Evolutionary conservation across 2,329 filamentous ascomycete genomes (phyloP), one percentile per base, ranked within the genome.

Genomic region (Emergomyces africanus): DNA sequence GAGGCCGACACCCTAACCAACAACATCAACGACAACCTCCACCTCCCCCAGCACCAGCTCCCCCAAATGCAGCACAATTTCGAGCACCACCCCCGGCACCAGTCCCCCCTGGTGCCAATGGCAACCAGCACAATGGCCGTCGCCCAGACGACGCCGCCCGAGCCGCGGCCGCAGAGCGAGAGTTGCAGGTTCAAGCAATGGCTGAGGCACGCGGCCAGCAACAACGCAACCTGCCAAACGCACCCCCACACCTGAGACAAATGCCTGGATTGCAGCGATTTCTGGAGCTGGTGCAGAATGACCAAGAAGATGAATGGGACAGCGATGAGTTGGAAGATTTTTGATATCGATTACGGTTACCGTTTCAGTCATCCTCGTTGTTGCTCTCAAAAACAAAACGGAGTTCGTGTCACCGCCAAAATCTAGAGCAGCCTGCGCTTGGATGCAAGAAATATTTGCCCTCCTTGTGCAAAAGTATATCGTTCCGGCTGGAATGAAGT

Each of bases 261-360:
- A 53, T 51, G 30, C 20, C 46, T 39, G 75, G 77, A 9, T 67
- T 83, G 2, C 77, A 79, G 64, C 70, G 78, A 33, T 83, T 83
- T 63, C 64, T 83, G 41, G 73, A 78, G 48, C 68, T 83, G 59
- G 81, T 79, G 5, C 67, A 72, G 59, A 72, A 78, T 57, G 81
- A 83, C 61, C 74, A 78, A 48, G 81, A 83, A 67, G 81, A 83
- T 63, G 81, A 77, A 60, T 83, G 81, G 81, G 79, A 83, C 62
- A 82, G 79, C 61, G 81, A 83, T 66, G 81, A 82, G 64, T 63
- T 83, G 56, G 78, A 80, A 20, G 77, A 77, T 20, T 56, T 60
- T 41, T 62, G 63, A 60, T 50, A 30, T 18, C 18, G 10, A 50
- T 23, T 2, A 23, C 10, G n/a, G 2, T 6, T 25, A 25, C 14